These are phyloP conservation scores for Cyberlindnera suaveolens DNA, from an alignment of 805 yeast species.

Conservation along the genomic window DNA sequence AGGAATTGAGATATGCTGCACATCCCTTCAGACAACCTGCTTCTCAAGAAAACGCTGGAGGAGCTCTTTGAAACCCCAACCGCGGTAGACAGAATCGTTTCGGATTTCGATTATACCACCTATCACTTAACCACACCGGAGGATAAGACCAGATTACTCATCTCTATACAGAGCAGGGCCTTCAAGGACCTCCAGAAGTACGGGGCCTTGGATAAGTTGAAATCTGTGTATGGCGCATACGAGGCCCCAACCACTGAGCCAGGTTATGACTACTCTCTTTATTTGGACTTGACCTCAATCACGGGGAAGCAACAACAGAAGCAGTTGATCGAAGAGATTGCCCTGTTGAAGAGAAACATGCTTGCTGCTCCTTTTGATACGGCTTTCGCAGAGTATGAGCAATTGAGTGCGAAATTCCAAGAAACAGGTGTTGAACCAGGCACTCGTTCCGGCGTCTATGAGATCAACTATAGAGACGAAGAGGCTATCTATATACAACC, in stretches of 20 bases:
- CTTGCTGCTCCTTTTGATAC: slow-evolving; percentile 89
- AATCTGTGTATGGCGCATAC: slow-evolving; percentile 41
- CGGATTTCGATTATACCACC: slow-evolving; percentile 94
- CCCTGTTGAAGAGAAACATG: slow-evolving; percentile 77
- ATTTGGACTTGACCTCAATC: slow-evolving; percentile 49
- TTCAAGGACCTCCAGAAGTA: slow-evolving; percentile 67
- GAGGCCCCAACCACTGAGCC: slow-evolving; percentile 45
- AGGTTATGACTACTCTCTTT: slow-evolving; percentile 77
- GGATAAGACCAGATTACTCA: slow-evolving; percentile 53
- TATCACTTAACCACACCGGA: slow-evolving; percentile 90
- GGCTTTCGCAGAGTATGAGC: slow-evolving; percentile 78
- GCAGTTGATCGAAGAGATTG: slow-evolving; percentile 53
- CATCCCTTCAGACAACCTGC: slow-evolving; percentile 75
- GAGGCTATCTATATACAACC: slow-evolving; percentile 90
- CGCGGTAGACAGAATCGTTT: slow-evolving; percentile 75
- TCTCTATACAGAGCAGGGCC: slow-evolving; percentile 71
- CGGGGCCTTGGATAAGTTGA: slow-evolving; percentile 52
- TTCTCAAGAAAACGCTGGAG: slow-evolving; percentile 72
- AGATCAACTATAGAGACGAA: slow-evolving; percentile 81
- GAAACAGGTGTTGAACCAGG: slow-evolving; percentile 26
- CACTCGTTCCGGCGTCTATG: slow-evolving; percentile 17
- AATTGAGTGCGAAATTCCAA: slow-evolving; percentile 32
- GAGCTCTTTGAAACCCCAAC: slow-evolving; percentile 57
- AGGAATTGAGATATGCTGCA: slow-evolving; percentile 56
- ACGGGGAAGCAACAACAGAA: slow-evolving; percentile 40